Evolutionary conservation across 2,329 filamentous ascomycete species (phyloP).

Genomic region (Colletotrichum lindemuthianum): DNA sequence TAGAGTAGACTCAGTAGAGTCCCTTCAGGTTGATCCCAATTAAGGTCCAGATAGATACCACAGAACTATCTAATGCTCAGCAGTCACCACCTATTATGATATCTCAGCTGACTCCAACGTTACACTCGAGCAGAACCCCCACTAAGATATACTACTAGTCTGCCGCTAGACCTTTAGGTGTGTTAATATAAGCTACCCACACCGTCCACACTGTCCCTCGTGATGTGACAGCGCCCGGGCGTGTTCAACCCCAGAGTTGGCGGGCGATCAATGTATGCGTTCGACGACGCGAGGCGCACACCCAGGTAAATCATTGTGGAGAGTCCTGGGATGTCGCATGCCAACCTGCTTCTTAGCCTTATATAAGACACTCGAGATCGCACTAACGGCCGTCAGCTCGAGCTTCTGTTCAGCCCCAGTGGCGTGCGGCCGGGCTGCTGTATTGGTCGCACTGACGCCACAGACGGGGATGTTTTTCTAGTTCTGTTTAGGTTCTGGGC

Average conservation of each 20-base stretch:
- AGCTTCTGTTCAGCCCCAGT: conserved; percentile 5
- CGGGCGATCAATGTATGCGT: conserved; percentile 1
- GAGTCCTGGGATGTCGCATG: background rate
- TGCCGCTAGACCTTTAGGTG: background rate
- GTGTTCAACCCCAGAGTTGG: background rate
- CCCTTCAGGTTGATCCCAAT: too few species aligned
- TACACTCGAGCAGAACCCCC: too few species aligned
- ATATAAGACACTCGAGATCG: background rate
- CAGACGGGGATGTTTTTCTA: background rate
- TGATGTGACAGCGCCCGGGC: background rate
- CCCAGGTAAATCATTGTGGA: too few species aligned
- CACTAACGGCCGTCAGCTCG: conserved; percentile 6
- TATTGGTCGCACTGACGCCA: conserved; percentile 11
- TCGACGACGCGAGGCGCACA: background rate
- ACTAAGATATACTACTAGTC: conserved; percentile 9
- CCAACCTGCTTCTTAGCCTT: background rate
- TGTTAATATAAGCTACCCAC: conserved; percentile 6
- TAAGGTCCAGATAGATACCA: background rate
- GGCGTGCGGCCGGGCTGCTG: conserved; percentile 2
- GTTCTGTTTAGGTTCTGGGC: background rate
- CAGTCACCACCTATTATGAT: background rate
- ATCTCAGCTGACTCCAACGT: background rate
- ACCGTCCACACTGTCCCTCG: background rate
- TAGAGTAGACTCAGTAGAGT: too few species aligned
- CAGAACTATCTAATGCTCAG: background rate